Percentiles rank a stretch among this genome's conserved stretches.
Conservation (phyloP, 257 asterid species). For the Mentha longifolia region DNA sequence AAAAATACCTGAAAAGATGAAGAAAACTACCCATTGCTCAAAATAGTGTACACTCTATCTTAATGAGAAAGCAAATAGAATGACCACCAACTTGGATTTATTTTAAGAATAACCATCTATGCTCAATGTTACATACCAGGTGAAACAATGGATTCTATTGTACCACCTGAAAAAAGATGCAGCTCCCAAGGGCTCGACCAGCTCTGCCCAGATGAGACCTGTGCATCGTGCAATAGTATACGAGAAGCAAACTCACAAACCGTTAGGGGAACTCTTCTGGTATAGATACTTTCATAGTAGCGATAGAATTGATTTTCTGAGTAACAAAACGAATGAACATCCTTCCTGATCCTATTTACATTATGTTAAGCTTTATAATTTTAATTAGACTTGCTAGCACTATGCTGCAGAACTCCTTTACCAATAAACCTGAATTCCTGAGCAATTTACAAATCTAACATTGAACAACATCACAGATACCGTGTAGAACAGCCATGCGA, state of each 20-base stretch:
- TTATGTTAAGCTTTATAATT: not conserved
- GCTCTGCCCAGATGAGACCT: constrained; percentile 77
- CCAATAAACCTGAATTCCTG: not conserved
- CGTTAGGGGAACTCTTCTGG: constrained; percentile 97
- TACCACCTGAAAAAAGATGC: constrained; percentile 85
- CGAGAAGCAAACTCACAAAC: constrained; percentile 88
- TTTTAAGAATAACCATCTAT: constrained; percentile 25
- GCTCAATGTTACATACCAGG: constrained; percentile 52
- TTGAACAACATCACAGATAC: constrained; percentile 62
- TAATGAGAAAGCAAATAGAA: constrained; percentile 6
- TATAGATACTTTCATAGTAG: constrained; percentile 37
- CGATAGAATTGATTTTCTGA: constrained; percentile 14
- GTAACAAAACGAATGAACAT: constrained; percentile 12
- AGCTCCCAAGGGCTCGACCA: constrained; percentile 61
- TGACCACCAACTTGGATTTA: not conserved
- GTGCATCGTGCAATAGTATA: constrained; percentile 82
- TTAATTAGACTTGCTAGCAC: not conserved
- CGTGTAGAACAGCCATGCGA: constrained; percentile 98
- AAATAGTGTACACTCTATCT: constrained; percentile 11
- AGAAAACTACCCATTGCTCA: constrained; percentile 6
- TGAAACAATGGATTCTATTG: constrained; percentile 83
- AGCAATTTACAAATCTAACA: constrained; percentile 33
- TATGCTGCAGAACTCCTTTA: not conserved
- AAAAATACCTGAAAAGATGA: not conserved
- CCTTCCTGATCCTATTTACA: constrained; percentile 14